A percentile compares a stretch with the other conserved stretches of the same genome.
These are phyloP conservation scores for Colletotrichum lentis DNA, from an alignment of 2,329 filamentous ascomycete species.

Conservation along the genomic window DNA sequence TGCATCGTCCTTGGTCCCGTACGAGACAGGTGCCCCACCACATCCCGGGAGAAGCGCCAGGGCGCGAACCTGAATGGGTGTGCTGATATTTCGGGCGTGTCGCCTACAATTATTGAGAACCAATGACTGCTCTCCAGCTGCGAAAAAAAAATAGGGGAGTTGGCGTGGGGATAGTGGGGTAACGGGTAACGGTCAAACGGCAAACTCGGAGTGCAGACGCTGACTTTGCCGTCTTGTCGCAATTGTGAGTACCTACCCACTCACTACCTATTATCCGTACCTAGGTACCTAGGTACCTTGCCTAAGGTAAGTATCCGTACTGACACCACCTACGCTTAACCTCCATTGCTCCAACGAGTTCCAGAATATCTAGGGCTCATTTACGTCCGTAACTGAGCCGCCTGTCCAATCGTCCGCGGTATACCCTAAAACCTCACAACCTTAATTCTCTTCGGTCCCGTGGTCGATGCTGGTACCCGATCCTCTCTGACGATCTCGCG, in stretches of 20 bases:
- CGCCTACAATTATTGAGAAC: slow-evolving; percentile 7
- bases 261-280: no score
- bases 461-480: not conserved
- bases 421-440: slow-evolving; percentile 6
- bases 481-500: slow-evolving; percentile 6
- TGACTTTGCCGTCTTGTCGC: not conserved
- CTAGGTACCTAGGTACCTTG: no score
- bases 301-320: no score
- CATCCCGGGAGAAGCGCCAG: slow-evolving; percentile 8
- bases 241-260: no score
- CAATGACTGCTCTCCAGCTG: not conserved
- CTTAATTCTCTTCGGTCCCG: slow-evolving; percentile 17
- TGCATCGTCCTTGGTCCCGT: slow-evolving; percentile 16
- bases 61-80: not conserved
- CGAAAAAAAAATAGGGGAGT: not conserved
- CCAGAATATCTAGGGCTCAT: slow-evolving; percentile 31
- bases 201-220: not conserved
- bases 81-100: slow-evolving; percentile 18
- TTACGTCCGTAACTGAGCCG: not conserved
- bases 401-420: not conserved
- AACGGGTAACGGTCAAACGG: no score
- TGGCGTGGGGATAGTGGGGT: not conserved
- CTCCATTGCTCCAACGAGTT: not conserved
- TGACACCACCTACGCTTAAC: no score
- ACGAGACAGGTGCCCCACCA: slow-evolving; percentile 19